Evolutionary conservation across 495 filamentous ascomycete species (phyloP).

Genomic region (Haplographium delicatum): DNA sequence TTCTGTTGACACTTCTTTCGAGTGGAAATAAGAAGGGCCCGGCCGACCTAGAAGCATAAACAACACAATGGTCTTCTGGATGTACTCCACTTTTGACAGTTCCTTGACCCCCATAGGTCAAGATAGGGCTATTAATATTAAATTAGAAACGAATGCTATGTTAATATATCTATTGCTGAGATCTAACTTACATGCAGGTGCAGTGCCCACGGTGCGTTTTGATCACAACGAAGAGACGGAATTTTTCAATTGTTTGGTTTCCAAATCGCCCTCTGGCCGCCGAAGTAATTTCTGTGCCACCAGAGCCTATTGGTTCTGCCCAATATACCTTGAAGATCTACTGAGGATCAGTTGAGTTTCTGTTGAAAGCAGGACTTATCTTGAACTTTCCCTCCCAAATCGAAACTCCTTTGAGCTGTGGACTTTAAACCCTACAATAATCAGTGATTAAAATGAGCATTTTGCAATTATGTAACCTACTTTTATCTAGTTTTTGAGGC

Average conservation of each 20-base stretch:
- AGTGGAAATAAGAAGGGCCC: neutral
- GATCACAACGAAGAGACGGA: neutral
- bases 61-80: neutral
- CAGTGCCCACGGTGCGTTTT: neutral
- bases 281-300: neutral
- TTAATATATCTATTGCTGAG: neutral
- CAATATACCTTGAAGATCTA: neutral
- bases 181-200: neutral
- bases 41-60: neutral
- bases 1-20: too few species aligned
- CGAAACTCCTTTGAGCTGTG: neutral
- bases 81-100: neutral
- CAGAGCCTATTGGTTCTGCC: neutral
- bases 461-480: neutral
- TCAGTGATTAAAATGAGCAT: neutral
- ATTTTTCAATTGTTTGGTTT: neutral
- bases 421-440: neutral
- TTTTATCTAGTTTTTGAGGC: neutral
- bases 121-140: neutral
- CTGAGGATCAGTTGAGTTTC: neutral
- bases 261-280: neutral
- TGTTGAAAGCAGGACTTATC: neutral
- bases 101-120: neutral
- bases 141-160: neutral
- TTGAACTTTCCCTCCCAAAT: neutral